Evolutionary conservation across 1,139 yeast species (phyloP).

Genomic region (Debaryomyces psychrophilus): DNA sequence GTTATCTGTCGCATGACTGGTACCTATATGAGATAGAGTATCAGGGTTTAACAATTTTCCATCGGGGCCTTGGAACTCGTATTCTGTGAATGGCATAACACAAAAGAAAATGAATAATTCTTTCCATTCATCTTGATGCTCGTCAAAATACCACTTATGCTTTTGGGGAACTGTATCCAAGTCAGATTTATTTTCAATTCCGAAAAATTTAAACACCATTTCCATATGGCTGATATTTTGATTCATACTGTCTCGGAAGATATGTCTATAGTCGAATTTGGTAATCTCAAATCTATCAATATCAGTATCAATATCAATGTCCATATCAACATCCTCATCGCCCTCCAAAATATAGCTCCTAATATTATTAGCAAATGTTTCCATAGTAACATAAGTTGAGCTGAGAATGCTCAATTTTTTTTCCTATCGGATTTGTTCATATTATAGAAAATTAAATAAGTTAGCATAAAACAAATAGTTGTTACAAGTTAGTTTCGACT

Average conservation of each 20-base stretch:
- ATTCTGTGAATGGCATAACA: slow-evolving; percentile 8
- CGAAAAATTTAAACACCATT: slow-evolving; percentile 2
- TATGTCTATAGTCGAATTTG: slow-evolving; percentile 1
- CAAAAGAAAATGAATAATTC: slow-evolving; percentile 5
- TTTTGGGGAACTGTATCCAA: background rate
- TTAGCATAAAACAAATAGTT: background rate
- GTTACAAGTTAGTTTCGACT: background rate
- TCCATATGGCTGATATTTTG: background rate
- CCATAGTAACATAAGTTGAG: background rate
- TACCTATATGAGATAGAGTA: background rate
- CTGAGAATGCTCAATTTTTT: background rate
- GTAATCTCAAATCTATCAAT: background rate
- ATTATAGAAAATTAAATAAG: background rate
- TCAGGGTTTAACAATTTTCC: slow-evolving; percentile 3
- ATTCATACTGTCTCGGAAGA: background rate
- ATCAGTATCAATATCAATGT: background rate
- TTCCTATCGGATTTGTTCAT: background rate
- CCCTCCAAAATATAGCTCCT: background rate
- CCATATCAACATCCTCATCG: background rate
- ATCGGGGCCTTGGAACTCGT: slow-evolving; percentile 2
- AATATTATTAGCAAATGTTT: slow-evolving; percentile 3
- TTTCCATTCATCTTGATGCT: slow-evolving; percentile 2
- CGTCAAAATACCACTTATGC: background rate
- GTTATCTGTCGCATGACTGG: background rate
- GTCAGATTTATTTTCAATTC: background rate